phyloP scores from a whole-genome alignment of 306 rosid genomes.

The Fagus sylvatica region DNA sequence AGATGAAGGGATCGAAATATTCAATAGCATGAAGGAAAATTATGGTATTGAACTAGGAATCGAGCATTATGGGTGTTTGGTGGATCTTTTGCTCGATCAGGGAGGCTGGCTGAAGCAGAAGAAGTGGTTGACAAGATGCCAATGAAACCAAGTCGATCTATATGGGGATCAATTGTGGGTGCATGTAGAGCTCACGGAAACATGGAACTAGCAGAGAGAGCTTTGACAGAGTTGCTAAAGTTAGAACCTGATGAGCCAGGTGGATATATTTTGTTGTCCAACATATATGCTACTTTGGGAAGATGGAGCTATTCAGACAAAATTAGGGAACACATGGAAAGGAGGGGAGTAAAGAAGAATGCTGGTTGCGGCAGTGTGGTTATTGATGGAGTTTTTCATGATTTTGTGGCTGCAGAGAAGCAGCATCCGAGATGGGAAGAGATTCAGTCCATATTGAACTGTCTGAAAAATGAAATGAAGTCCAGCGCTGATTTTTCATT shows the following conservation, averaged over 20 bases:
- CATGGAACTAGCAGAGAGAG: conserved; percentile 48
- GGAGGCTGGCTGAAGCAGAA: conserved; percentile 44
- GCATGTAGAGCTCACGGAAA: conserved; percentile 53
- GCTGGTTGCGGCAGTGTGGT: conserved; percentile 48
- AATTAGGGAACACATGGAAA: conserved; percentile 49
- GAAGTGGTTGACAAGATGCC: conserved; percentile 49
- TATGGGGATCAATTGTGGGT: conserved; percentile 56
- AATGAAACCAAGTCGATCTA: conserved; percentile 44
- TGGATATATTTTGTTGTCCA: conserved; percentile 53
- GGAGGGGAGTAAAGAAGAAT: conserved; percentile 52
- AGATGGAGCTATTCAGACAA: conserved; percentile 47
- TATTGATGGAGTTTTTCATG: conserved; percentile 42
- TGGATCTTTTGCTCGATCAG: conserved; percentile 52
- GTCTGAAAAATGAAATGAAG: conserved; percentile 40
- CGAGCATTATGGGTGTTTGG: conserved; percentile 60
- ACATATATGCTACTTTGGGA: conserved; percentile 51
- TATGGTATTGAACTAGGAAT: conserved; percentile 42
- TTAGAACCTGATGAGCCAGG: conserved; percentile 54
- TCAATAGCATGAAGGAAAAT: conserved; percentile 38
- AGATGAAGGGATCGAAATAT: conserved; percentile 47
- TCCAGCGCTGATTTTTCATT: conserved; percentile 14
- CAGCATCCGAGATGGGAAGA: conserved; percentile 51
- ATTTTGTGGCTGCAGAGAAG: conserved; percentile 45
- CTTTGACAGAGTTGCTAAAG: conserved; percentile 41
- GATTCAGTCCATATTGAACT: conserved; percentile 28